phyloP scores from a whole-genome alignment of 2,329 filamentous ascomycete genomes.

The Cladosporium colombiae region DNA sequence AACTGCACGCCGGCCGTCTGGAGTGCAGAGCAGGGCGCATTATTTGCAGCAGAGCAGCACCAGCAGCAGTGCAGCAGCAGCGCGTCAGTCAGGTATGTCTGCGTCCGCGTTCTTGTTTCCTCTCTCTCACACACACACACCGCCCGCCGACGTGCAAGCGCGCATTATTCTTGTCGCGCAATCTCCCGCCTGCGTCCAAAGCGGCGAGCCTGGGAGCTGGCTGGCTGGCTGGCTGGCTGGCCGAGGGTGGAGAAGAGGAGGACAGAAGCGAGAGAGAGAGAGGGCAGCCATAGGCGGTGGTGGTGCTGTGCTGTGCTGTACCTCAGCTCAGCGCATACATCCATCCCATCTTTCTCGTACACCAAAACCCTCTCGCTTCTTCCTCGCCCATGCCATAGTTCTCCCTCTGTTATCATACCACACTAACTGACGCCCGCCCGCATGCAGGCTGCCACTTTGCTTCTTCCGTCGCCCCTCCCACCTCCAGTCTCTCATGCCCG shows the following conservation, averaged over 20 bases:
- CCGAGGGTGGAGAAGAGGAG: neutral
- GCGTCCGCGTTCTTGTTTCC: conserved; percentile 11
- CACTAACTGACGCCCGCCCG: conserved; percentile 7
- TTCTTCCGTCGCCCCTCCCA: neutral
- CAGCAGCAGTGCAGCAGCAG: neutral
- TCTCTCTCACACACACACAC: conserved; percentile 7
- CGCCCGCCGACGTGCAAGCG: neutral
- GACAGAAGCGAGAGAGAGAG: neutral
- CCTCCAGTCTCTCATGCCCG: conserved; percentile 11
- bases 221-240: neutral
- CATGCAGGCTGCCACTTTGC: conserved; percentile 11
- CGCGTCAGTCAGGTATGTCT: conserved; percentile 8
- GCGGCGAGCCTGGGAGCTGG: neutral
- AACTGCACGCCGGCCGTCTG: neutral
- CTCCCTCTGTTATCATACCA: neutral
- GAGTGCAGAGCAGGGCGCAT: conserved; percentile 1
- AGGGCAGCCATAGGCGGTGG: neutral
- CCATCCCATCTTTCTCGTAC: neutral
- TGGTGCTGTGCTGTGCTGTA: no score
- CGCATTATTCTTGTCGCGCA: conserved; percentile 13
- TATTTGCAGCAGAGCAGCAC: neutral
- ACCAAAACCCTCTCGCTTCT: no score
- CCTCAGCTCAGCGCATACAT: neutral
- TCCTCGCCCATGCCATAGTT: no score
- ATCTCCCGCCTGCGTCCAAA: neutral